Evolutionary conservation across 179 eudicot genomes (phyloP).

Genomic region (Beta macrorhiza): DNA sequence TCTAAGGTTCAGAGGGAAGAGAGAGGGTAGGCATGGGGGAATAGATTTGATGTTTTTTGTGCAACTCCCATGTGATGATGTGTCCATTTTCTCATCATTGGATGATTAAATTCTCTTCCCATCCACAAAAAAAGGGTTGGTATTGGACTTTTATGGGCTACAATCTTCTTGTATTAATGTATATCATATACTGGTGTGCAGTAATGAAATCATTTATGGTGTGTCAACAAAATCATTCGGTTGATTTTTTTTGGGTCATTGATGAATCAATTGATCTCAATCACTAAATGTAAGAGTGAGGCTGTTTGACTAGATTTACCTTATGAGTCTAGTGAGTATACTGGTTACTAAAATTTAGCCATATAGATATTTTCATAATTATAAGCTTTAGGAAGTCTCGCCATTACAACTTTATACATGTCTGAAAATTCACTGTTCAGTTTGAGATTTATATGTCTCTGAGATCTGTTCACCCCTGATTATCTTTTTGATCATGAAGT

Average conservation of each 20-base stretch:
- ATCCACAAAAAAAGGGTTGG: background rate
- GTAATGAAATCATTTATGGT: background rate
- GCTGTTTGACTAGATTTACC: too few species aligned
- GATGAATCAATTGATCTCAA: too few species aligned
- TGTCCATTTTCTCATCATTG: conserved; percentile 3
- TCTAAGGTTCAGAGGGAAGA: background rate
- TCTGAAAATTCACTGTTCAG: background rate
- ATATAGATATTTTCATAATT: too few species aligned
- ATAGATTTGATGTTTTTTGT: background rate
- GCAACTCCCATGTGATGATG: conserved; percentile 1
- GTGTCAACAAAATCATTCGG: background rate
- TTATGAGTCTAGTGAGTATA: too few species aligned
- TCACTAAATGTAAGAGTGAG: too few species aligned
- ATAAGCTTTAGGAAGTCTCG: background rate
- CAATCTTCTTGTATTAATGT: background rate
- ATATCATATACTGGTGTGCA: background rate
- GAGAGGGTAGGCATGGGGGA: too few species aligned
- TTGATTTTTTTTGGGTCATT: background rate
- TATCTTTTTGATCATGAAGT: too few species aligned
- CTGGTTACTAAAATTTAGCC: too few species aligned
- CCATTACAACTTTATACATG: background rate
- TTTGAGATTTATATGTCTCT: too few species aligned
- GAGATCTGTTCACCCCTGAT: too few species aligned
- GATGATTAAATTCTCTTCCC: background rate
- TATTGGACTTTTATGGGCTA: background rate